Base-by-base conservation (phyloP, 1,284 basidiomycete genomes). In the Trametes sp. region DNA sequence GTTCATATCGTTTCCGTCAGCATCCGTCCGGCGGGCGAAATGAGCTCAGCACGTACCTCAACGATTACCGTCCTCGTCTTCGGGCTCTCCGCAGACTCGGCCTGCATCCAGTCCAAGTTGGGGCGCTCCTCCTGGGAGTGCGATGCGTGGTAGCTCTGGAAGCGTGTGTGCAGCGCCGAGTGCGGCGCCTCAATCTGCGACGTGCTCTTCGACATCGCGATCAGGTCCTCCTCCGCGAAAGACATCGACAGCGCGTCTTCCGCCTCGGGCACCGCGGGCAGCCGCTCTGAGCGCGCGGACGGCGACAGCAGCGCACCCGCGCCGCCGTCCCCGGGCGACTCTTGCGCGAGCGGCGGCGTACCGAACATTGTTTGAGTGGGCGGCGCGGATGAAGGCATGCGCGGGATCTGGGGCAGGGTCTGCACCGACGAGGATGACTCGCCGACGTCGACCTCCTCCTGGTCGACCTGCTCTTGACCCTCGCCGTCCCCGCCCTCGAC, bases 181-280 rank as follows among this genome's bases (percentile, higher is more conserved):
- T 75, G 69, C 49, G 82, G 72, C 46, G 80, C 81, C 66, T 89
- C 87, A 10, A 87, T 82, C 68, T 90, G 86, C 21, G 90, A 87
- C 67, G 86, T 85, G 3, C 89, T 91, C 76, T 88, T 91, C 3
- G 90, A 92, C 80, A 92, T 83, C 16, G 84, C 82, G 19, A 85
- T 86, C 57, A 92, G 74, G 70, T 92, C 90, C 64, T 91, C 89
- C 70, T 92, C 90, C n/a, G 81, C 83, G 61, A 87, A 69, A 9
- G 71, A 75, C 61, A 68, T 78, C 42, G 82, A 81, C 49, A 83
- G 75, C 41, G 85, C 65, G 44, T 67, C 63, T 72, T 89, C 89
- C 31, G 58, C 61, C 58, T 67, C 66, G 5, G 77, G 83, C 10
- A 89, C 84, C 4, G 84, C 82, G 0, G 84, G 75, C 33, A 89